These are phyloP conservation scores for Pyrenophora seminiperda DNA, from an alignment of 2,329 filamentous ascomycete genomes.

Conservation along the genomic window DNA sequence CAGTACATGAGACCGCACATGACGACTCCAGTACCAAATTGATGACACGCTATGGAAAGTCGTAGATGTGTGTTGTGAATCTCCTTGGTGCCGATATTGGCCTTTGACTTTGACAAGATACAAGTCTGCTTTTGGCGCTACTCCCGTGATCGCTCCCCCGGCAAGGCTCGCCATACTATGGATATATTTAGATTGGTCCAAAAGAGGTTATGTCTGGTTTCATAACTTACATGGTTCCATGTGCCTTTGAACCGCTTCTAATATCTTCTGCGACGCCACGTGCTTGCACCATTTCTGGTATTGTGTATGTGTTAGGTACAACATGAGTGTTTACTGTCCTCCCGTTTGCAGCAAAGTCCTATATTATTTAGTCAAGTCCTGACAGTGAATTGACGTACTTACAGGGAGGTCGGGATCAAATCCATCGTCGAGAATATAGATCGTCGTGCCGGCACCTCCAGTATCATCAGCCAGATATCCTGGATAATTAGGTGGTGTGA, in stretches of 20 bases:
- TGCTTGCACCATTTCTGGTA: not conserved
- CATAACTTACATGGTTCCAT: not conserved
- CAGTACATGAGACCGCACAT: not conserved
- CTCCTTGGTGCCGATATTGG: not conserved
- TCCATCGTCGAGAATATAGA: conserved; percentile 15
- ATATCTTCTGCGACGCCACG: not conserved
- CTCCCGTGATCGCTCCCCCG: not conserved
- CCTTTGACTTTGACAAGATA: not conserved
- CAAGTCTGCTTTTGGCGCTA: not conserved
- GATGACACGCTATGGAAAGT: not conserved
- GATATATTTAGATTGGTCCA: not conserved
- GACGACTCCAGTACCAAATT: not conserved
- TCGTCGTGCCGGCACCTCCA: conserved; percentile 9
- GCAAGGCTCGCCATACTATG: not conserved
- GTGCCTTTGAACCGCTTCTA: not conserved
- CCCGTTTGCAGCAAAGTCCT: not conserved
- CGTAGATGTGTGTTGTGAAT: not conserved
- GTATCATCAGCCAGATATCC: conserved; percentile 10
- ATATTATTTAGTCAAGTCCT: not conserved
- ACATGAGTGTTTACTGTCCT: not conserved
- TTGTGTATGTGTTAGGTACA: not conserved
- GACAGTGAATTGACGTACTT: not conserved
- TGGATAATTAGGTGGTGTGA: not conserved
- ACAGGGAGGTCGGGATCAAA: conserved; percentile 10
- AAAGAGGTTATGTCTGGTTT: not conserved